Evolutionary conservation across 176 grass and related monocot genomes (phyloP).

Genomic region (Coix lacrymajobi): DNA sequence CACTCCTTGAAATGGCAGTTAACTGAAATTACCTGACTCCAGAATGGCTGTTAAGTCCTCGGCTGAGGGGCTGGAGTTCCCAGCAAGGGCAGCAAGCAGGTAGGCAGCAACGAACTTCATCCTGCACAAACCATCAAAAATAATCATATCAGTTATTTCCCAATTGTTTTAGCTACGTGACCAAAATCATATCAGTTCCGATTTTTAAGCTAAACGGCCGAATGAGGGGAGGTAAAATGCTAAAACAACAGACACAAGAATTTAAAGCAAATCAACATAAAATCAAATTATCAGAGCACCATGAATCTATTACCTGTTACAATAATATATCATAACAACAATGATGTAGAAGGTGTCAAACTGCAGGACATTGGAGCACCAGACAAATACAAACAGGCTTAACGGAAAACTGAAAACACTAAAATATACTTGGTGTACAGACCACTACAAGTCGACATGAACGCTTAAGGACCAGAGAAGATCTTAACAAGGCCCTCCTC

Average conservation of each 20-base stretch:
- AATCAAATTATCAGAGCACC: neutral
- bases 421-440: neutral
- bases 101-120: slow-evolving; percentile 57
- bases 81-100: slow-evolving; percentile 38
- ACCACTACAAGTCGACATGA: neutral
- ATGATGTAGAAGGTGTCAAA: neutral
- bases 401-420: neutral
- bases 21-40: slow-evolving; percentile 28
- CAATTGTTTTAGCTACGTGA: neutral
- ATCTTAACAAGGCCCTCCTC: too few relatives aligned
- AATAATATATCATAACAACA: neutral
- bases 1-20: neutral
- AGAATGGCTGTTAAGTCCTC: slow-evolving; percentile 30
- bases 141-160: neutral
- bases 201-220: neutral
- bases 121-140: neutral
- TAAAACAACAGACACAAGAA: neutral
- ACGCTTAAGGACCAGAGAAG: neutral
- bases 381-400: neutral
- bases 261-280: neutral
- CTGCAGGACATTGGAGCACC: neutral
- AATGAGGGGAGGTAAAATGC: neutral
- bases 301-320: neutral
- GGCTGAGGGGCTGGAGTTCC: slow-evolving; percentile 25
- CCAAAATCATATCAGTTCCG: neutral